These are phyloP conservation scores for Epichloe uncinata DNA, from an alignment of 2,329 filamentous ascomycete genomes.

Conservation along the genomic window DNA sequence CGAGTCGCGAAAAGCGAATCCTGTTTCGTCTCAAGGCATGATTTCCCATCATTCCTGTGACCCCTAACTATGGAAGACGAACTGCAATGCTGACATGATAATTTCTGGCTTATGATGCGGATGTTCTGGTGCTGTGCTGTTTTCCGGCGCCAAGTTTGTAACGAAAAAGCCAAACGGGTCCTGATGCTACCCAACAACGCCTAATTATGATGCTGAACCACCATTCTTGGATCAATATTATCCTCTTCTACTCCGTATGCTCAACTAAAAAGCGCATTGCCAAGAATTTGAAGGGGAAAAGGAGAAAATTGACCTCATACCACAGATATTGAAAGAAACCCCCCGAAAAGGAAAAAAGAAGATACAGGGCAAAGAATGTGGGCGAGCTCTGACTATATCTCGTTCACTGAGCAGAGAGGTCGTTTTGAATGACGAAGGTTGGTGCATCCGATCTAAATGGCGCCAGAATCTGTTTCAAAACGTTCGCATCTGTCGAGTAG, in stretches of 20 bases:
- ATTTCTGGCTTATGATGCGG: not conserved
- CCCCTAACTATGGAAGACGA: not conserved
- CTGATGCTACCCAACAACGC: conserved; percentile 3
- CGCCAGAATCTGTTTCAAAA: conserved; percentile 5
- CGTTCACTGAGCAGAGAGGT: not conserved
- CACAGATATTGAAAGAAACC: not conserved
- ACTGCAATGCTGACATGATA: not conserved
- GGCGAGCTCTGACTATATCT: not conserved
- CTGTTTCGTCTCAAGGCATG: not conserved
- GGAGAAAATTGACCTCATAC: not conserved
- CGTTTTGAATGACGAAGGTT: not conserved
- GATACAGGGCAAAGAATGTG: not conserved
- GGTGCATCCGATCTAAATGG: conserved; percentile 3
- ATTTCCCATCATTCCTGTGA: not conserved
- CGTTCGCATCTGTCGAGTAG: conserved; percentile 10
- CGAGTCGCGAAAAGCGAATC: not conserved
- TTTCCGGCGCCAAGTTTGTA: not conserved
- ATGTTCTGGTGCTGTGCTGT: conserved; percentile 1
- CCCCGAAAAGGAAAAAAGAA: not conserved
- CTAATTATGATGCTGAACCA: not conserved
- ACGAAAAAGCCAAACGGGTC: not conserved
- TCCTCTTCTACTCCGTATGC: not conserved
- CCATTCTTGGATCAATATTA: not conserved
- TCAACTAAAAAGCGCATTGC: not conserved
- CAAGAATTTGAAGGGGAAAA: not conserved